Percentiles rank a stretch among this genome's conserved stretches.
Conservation (phyloP, 2,329 filamentous ascomycete species). For the Pezicula neosporulosa region DNA sequence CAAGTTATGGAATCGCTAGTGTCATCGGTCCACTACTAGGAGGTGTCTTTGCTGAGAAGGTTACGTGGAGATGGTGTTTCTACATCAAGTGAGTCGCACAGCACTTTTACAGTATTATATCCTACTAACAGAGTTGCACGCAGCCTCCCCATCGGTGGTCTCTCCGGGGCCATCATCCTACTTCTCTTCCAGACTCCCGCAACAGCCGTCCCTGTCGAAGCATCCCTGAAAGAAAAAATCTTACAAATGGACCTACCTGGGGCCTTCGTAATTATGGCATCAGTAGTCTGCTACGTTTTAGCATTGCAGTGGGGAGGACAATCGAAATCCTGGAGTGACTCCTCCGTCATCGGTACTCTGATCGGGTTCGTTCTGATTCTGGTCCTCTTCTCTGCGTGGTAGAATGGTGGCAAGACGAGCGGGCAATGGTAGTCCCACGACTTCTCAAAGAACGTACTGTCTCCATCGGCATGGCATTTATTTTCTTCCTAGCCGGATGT, state of each 20-base stretch:
- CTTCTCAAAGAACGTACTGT: conserved; percentile 41
- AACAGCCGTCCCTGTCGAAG: conserved; percentile 32
- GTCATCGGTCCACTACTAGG: conserved; percentile 32
- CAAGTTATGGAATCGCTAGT: conserved; percentile 23
- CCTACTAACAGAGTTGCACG: conserved; percentile 17
- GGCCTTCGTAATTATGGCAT: conserved; percentile 40
- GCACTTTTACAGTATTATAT: neutral
- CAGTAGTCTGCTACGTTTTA: conserved; percentile 40
- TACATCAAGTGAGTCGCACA: conserved; percentile 27
- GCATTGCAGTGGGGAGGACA: conserved; percentile 46
- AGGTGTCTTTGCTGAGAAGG: conserved; percentile 32
- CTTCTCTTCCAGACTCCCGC: conserved; percentile 40
- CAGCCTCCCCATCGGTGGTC: conserved; percentile 39
- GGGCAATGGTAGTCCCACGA: conserved; percentile 46
- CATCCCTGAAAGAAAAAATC: conserved; percentile 39
- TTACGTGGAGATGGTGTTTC: conserved; percentile 33
- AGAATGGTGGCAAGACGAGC: conserved; percentile 40
- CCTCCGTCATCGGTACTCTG: conserved; percentile 38
- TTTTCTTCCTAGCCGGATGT: conserved; percentile 38
- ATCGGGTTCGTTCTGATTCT: conserved; percentile 33
- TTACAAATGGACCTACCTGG: conserved; percentile 46
- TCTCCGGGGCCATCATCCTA: conserved; percentile 34
- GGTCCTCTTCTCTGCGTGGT: conserved; percentile 30
- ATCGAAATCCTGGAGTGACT: conserved; percentile 38
- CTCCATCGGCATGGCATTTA: conserved; percentile 37